Percentiles rank a stretch among this genome's conserved stretches.
phyloP scores from a whole-genome alignment of 2,329 filamentous ascomycete species.

The Sphaerostilbella broomeana region DNA sequence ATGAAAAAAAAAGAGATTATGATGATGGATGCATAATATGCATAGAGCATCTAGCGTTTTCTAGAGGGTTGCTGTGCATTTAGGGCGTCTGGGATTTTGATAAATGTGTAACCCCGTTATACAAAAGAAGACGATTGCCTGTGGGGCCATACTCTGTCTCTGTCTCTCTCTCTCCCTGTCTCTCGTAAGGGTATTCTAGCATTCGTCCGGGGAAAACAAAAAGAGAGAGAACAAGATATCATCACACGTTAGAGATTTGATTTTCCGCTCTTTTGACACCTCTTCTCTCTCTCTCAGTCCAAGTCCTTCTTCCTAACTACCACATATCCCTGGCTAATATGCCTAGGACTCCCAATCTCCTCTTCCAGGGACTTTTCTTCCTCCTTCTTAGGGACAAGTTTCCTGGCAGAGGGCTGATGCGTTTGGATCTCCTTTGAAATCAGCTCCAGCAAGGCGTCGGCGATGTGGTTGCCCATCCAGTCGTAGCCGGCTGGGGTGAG shows the following conservation, averaged over 20 bases:
- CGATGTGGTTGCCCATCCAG: constrained; percentile 53
- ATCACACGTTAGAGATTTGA: no score
- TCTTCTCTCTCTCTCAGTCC: no score
- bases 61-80: not conserved
- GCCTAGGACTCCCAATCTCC: constrained; percentile 40
- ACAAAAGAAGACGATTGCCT: not conserved
- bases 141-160: no score
- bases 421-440: constrained; percentile 28
- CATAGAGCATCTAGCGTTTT: constrained; percentile 3
- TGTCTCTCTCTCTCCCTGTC: no score
- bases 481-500: constrained; percentile 54
- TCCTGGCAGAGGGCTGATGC: not conserved
- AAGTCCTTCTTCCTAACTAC: constrained; percentile 47
- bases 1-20: not conserved
- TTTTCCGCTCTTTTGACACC: no score
- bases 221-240: no score
- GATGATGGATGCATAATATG: not conserved
- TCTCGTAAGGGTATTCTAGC: no score
- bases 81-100: constrained; percentile 7
- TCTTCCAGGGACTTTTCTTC: constrained; percentile 39
- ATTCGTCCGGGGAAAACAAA: no score
- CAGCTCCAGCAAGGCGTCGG: constrained; percentile 44
- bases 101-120: constrained; percentile 1
- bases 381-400: constrained; percentile 24
- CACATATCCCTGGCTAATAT: constrained; percentile 47